Percentiles rank a stretch among this genome's conserved stretches.
Evolutionary conservation across 768 basidiomycete genomes (phyloP).

Genomic region (Leccinellum luteum): DNA sequence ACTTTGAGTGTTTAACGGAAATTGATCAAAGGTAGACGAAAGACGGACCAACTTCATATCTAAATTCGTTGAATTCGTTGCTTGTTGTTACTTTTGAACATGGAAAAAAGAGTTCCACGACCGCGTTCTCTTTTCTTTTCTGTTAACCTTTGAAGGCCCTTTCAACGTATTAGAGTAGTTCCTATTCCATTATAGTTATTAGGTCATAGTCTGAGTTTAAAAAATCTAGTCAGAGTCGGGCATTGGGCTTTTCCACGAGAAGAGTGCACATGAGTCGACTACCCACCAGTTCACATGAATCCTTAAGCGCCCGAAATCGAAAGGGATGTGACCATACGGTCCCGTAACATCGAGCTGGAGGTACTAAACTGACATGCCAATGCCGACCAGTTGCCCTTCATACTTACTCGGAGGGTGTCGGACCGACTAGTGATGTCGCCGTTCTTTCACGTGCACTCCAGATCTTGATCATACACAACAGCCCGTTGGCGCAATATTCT

Average conservation of each 20-base stretch:
- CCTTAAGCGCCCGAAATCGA: too few species aligned
- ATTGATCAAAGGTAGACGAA: slow-evolving; percentile 2
- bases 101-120: neutral
- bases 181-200: neutral
- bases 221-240: neutral
- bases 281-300: too few species aligned
- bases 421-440: neutral
- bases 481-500: neutral
- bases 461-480: too few species aligned
- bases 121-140: too few species aligned
- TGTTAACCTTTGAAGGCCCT: neutral
- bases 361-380: neutral
- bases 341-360: neutral
- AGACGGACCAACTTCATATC: slow-evolving; percentile 19
- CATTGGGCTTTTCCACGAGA: too few species aligned
- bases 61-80: slow-evolving; percentile 19
- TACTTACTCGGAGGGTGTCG: neutral
- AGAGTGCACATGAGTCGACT: too few species aligned
- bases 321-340: too few species aligned
- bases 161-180: neutral
- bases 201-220: neutral
- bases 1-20: neutral
- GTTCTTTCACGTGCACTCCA: too few species aligned
- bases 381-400: too few species aligned
- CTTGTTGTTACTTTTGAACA: neutral